These are phyloP conservation scores for Mortierella sp. DNA, from an alignment of 371 early-diverging fungal genomes.

Conservation along the genomic window DNA sequence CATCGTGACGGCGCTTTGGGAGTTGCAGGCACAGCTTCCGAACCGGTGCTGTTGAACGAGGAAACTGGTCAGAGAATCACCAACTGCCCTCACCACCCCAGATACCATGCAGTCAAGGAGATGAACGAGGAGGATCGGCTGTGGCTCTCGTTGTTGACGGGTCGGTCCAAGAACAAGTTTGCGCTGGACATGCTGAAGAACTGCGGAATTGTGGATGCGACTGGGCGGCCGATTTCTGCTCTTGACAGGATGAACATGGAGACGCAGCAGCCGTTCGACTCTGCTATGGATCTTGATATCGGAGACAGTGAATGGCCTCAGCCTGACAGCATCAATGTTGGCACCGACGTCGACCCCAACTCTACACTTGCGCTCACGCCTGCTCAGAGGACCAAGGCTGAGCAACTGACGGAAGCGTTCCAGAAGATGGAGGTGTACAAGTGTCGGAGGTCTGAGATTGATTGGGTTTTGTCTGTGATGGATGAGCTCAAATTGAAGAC, in stretches of 20 bases:
- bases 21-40: constrained; percentile 25
- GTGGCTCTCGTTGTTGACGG: constrained; percentile 29
- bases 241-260: constrained; percentile 40
- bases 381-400: constrained; percentile 13
- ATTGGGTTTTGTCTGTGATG: constrained; percentile 58
- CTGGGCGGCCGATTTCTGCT: constrained; percentile 39
- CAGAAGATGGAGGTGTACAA: constrained; percentile 46
- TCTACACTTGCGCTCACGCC: constrained; percentile 8
- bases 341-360: not conserved
- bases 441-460: constrained; percentile 53
- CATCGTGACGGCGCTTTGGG: constrained; percentile 37
- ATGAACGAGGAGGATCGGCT: constrained; percentile 35
- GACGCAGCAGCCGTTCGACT: constrained; percentile 31
- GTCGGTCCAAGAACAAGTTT: constrained; percentile 54
- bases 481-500: constrained; percentile 55
- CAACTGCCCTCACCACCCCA: constrained; percentile 50
- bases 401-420: constrained; percentile 43
- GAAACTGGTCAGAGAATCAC: constrained; percentile 42
- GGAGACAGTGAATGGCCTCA: constrained; percentile 40
- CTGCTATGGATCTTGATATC: constrained; percentile 50
- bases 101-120: constrained; percentile 41
- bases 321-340: not conserved
- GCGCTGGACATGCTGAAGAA: constrained; percentile 51
- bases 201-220: constrained; percentile 52
- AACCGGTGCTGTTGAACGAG: constrained; percentile 38